phyloP scores from a whole-genome alignment of 495 filamentous ascomycete species.

The Peziza echinospora region DNA sequence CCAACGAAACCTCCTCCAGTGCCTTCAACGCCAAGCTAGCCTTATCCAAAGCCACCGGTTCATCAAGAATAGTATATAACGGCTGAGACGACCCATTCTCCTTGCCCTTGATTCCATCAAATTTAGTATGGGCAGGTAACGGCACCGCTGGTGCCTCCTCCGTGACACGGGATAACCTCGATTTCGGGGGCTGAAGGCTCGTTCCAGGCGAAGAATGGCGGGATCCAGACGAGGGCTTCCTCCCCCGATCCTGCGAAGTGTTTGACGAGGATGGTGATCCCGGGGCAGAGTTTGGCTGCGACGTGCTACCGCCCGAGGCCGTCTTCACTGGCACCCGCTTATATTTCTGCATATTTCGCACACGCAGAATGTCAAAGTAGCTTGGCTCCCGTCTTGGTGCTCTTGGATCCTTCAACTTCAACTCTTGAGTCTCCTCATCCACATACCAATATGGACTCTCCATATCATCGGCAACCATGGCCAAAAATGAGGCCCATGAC shows the following conservation, averaged over 20 bases:
- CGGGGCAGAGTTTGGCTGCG: not conserved
- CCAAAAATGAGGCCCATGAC: slow-evolving; percentile 79
- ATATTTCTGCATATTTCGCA: slow-evolving; percentile 85
- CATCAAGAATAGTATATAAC: slow-evolving; percentile 12
- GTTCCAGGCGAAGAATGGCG: not conserved
- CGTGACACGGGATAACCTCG: not conserved
- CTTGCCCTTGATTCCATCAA: not conserved
- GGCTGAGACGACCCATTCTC: not conserved
- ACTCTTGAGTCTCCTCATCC: slow-evolving; percentile 75
- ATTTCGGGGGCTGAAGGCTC: not conserved
- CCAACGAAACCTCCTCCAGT: slow-evolving; percentile 11
- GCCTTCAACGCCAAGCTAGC: slow-evolving; percentile 13
- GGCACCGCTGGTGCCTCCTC: not conserved
- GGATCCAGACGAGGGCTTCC: not conserved
- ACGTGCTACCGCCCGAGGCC: not conserved
- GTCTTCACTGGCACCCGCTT: not conserved
- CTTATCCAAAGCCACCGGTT: slow-evolving; percentile 10
- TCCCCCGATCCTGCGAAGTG: not conserved
- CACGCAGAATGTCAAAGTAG: slow-evolving; percentile 84
- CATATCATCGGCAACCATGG: slow-evolving; percentile 72
- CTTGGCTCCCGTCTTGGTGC: slow-evolving; percentile 67
- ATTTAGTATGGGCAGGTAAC: not conserved
- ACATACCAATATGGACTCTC: slow-evolving; percentile 66
- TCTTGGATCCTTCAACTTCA: slow-evolving; percentile 85
- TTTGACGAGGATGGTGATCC: not conserved